phyloP scores from a whole-genome alignment of 495 filamentous ascomycete genomes.

The Aspergillus sclerotioniger region DNA sequence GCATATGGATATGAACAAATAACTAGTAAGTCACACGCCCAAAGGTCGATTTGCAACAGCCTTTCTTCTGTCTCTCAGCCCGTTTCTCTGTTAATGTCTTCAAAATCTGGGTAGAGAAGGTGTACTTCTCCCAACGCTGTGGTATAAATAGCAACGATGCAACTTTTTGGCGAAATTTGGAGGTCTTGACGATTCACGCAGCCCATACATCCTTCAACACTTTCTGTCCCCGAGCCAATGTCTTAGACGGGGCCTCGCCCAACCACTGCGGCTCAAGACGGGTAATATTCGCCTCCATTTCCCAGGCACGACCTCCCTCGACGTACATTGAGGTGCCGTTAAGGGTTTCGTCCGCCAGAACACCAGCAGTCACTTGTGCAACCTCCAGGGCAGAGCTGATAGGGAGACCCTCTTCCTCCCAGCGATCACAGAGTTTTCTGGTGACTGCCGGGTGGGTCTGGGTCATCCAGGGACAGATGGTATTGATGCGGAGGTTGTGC shows the following conservation, averaged over 20 bases:
- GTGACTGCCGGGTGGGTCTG: conserved; percentile 37
- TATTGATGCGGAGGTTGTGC: conserved; percentile 49
- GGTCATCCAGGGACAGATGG: conserved; percentile 56
- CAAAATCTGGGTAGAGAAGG: too few relatives aligned
- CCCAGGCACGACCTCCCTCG: conserved; percentile 48
- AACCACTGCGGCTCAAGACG: conserved; percentile 44
- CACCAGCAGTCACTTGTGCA: conserved; percentile 40
- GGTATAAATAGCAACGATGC: too few relatives aligned
- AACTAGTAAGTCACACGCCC: too few relatives aligned
- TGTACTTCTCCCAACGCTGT: too few relatives aligned
- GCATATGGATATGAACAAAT: too few relatives aligned
- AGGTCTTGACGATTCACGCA: conserved; percentile 5
- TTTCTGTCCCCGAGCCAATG: conserved; percentile 37
- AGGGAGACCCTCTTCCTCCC: conserved; percentile 45
- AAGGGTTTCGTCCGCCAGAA: conserved; percentile 34
- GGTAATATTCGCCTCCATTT: conserved; percentile 46
- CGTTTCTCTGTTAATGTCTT: too few relatives aligned
- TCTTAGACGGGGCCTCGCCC: conserved; percentile 37
- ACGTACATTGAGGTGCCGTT: conserved; percentile 49
- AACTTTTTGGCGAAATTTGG: too few relatives aligned
- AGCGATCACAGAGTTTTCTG: conserved; percentile 39
- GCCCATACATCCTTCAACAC: conserved; percentile 17
- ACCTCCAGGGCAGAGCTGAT: conserved; percentile 45
- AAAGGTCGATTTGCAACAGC: too few relatives aligned
- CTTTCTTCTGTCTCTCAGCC: too few relatives aligned